Percentiles rank a stretch among this genome's conserved stretches.
These are phyloP conservation scores for Anaeramoeba ignava DNA, from an alignment of 78 protist species.

Conservation along the genomic window DNA sequence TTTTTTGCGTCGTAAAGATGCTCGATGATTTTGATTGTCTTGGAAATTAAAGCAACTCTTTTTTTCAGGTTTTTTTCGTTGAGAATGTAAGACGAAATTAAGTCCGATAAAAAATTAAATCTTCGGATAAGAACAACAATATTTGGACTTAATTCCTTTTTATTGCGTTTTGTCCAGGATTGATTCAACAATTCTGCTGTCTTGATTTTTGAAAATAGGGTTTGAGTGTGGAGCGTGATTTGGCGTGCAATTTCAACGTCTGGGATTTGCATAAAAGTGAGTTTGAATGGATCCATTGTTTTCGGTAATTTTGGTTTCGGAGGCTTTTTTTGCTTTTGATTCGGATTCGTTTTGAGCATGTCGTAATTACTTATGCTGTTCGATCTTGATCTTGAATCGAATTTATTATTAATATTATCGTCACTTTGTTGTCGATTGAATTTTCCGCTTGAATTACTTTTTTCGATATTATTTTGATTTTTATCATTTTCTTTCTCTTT, in stretches of 20 bases:
- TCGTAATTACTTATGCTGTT: no score
- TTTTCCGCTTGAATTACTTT: no score
- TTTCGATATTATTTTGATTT: no score
- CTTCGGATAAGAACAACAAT: background rate
- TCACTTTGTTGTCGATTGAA: no score
- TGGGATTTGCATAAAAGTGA: no score
- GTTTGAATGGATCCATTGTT: no score
- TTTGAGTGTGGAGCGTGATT: background rate
- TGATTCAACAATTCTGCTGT: background rate
- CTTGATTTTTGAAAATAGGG: background rate
- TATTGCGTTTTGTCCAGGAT: background rate
- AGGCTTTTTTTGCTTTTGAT: no score
- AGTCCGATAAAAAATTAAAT: background rate
- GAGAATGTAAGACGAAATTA: background rate
- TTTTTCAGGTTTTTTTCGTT: background rate
- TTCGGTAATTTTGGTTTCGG: no score
- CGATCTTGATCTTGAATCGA: no score
- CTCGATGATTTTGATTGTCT: background rate
- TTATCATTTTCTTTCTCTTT: no score
- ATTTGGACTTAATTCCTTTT: background rate
- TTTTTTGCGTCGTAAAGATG: background rate
- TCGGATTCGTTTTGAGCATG: no score
- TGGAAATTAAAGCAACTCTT: background rate
- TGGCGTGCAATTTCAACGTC: background rate
- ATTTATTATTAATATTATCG: no score